Evolutionary conservation across 2,329 filamentous ascomycete genomes (phyloP).

Genomic region (Penicillium sp.): DNA sequence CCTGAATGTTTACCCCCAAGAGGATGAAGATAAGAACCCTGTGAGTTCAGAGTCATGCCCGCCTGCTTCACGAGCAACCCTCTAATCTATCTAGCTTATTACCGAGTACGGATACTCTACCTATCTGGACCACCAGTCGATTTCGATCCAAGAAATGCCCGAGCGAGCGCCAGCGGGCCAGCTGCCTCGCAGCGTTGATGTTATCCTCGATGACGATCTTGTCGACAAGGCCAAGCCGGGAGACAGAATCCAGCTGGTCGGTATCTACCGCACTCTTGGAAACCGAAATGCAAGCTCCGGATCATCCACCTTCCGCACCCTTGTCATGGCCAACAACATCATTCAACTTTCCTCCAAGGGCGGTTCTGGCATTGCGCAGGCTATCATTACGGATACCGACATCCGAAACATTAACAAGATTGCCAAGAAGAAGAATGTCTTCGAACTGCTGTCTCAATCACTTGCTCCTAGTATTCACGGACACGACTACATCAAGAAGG

Average conservation of each 20-base stretch:
- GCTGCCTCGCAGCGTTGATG: slow-evolving; percentile 91
- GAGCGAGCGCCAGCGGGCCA: slow-evolving; percentile 94
- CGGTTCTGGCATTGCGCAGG: slow-evolving; percentile 87
- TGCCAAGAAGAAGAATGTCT: slow-evolving; percentile 89
- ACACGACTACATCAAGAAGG: slow-evolving; percentile 97
- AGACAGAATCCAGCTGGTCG: slow-evolving; percentile 95
- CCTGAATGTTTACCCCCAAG: slow-evolving; percentile 88
- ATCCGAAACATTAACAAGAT: slow-evolving; percentile 99
- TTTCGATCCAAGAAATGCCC: slow-evolving; percentile 99
- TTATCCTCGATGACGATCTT: slow-evolving; percentile 94
- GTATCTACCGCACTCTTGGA: slow-evolving; percentile 89
- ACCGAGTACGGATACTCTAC: slow-evolving; percentile 97
- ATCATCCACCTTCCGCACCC: slow-evolving; percentile 91
- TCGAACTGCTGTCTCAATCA: slow-evolving; percentile 90
- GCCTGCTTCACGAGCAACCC: neutral
- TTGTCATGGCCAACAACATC: slow-evolving; percentile 92
- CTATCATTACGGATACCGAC: slow-evolving; percentile 91
- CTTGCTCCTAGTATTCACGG: slow-evolving; percentile 96
- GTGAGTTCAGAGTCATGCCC: slow-evolving; percentile 32
- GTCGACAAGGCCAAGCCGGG: slow-evolving; percentile 95
- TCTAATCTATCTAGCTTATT: slow-evolving; percentile 56
- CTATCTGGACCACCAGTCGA: slow-evolving; percentile 94
- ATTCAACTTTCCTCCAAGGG: slow-evolving; percentile 95
- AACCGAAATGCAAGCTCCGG: slow-evolving; percentile 90
- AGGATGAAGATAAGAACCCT: slow-evolving; percentile 90